These are phyloP conservation scores for Drosera capensis DNA, from an alignment of 148 eudicot genomes.

Conservation along the genomic window DNA sequence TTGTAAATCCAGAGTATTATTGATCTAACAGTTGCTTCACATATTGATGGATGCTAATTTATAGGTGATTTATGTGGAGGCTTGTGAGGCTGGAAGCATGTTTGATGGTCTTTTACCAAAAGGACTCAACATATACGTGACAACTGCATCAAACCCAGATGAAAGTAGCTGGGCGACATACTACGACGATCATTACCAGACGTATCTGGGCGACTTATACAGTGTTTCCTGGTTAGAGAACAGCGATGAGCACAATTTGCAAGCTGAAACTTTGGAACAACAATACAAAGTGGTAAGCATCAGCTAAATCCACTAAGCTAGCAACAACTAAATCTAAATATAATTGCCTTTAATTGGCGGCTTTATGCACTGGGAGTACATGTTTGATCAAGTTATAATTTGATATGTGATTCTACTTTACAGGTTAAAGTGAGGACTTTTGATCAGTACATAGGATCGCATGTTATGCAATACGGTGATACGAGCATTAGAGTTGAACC, in stretches of 20 bases:
- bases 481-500: constrained; percentile 4
- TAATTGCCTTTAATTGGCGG: too few relatives aligned
- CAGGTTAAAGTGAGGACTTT: too few relatives aligned
- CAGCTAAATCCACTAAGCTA: too few relatives aligned
- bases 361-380: too few relatives aligned
- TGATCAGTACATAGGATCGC: constrained; percentile 18
- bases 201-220: neutral
- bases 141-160: neutral
- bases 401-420: too few relatives aligned
- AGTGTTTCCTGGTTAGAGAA: neutral
- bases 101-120: neutral
- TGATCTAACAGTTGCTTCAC: neutral
- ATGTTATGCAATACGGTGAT: constrained; percentile 19
- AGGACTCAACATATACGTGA: neutral
- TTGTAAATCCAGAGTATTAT: neutral
- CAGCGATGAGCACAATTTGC: constrained; percentile 13
- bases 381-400: too few relatives aligned
- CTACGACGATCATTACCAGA: neutral
- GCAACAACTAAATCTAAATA: too few relatives aligned
- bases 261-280: constrained; percentile 13
- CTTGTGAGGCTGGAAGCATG: neutral
- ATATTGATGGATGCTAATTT: neutral
- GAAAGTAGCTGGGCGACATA: neutral
- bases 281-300: constrained; percentile 22
- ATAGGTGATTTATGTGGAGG: neutral